phyloP scores from a whole-genome alignment of 257 asterid genomes.

The Capsicum rhomboideum region DNA sequence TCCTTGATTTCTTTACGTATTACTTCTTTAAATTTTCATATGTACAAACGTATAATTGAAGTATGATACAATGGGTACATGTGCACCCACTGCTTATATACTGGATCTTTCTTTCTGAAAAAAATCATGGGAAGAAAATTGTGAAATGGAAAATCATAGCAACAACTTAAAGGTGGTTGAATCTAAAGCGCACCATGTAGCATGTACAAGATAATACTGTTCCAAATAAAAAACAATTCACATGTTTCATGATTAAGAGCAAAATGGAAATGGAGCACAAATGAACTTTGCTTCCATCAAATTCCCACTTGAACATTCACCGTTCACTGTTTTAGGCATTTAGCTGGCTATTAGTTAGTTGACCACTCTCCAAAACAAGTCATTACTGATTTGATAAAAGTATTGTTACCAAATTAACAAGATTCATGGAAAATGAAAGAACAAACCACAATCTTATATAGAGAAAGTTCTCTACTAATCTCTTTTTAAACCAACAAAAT shows the following conservation, averaged over 20 bases:
- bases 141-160: neutral
- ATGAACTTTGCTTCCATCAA: neutral
- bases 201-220: neutral
- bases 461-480: neutral
- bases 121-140: neutral
- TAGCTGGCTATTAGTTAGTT: neutral
- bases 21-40: neutral
- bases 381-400: neutral
- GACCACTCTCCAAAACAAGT: neutral
- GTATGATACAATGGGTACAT: neutral
- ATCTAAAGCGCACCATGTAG: neutral
- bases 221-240: neutral
- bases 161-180: neutral
- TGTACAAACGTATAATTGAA: neutral
- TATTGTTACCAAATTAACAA: neutral
- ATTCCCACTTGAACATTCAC: neutral
- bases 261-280: neutral
- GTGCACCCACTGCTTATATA: neutral
- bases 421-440: neutral
- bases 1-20: neutral
- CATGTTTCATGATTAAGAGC: neutral
- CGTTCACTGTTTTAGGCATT: neutral
- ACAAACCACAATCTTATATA: neutral
- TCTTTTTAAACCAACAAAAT: neutral
- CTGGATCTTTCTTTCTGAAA: neutral